phyloP scores from a whole-genome alignment of 1,139 yeast genomes.

The Hanseniaspora sp. region DNA sequence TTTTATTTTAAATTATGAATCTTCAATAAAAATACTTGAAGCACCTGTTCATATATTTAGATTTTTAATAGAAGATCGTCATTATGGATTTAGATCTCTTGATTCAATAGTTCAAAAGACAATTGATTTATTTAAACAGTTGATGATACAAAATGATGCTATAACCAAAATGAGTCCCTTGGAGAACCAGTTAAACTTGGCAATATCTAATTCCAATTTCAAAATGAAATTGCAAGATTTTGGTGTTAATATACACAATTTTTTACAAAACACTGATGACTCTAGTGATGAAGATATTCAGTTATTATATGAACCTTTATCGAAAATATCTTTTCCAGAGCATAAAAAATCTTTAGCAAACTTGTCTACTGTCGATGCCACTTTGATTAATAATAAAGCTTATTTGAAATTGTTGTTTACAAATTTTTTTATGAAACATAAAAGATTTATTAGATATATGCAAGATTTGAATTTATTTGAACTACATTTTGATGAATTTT shows the following conservation, averaged over 20 bases:
- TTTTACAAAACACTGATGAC: background rate
- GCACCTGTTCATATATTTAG: background rate
- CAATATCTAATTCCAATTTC: background rate
- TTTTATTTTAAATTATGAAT: background rate
- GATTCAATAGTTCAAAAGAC: background rate
- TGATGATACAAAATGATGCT: background rate
- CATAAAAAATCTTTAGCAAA: background rate
- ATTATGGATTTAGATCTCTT: background rate
- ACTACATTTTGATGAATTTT: background rate
- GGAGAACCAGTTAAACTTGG: background rate
- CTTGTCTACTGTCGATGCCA: background rate
- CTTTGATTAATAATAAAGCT: background rate
- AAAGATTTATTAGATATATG: background rate
- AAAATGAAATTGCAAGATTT: background rate
- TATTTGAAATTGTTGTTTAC: background rate
- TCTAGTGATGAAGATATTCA: background rate
- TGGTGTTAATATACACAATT: background rate
- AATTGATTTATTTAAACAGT: background rate
- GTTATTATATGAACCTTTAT: background rate
- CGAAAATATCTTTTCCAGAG: background rate
- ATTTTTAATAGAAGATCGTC: background rate
- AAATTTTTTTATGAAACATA: background rate
- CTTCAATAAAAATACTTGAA: background rate
- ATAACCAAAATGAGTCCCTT: background rate
- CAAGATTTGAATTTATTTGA: background rate